Evolutionary conservation across 768 basidiomycete species (phyloP).

Genomic region (Kwoniella sp.): DNA sequence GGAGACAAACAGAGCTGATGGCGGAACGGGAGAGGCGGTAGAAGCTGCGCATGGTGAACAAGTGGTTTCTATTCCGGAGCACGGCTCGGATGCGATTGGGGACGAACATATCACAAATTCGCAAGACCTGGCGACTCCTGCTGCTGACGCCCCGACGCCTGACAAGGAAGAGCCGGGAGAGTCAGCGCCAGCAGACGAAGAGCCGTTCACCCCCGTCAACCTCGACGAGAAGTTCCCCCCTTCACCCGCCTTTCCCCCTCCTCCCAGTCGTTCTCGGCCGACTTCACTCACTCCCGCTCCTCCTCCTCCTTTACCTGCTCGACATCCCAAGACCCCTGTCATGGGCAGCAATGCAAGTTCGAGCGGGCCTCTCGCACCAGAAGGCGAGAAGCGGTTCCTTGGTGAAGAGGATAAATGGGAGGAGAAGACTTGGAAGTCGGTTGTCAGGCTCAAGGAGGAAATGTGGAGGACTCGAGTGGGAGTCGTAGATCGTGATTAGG

Average conservation of each 20-base stretch:
- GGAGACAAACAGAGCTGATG: no score
- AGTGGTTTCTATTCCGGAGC: no score
- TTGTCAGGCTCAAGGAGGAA: conserved; percentile 46
- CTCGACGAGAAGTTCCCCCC: conserved; percentile 15
- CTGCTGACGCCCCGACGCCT: no score
- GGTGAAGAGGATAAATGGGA: conserved; percentile 39
- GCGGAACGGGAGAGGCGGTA: no score
- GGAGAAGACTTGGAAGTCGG: conserved; percentile 42
- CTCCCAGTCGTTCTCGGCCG: conserved; percentile 2
- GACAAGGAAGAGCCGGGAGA: not conserved
- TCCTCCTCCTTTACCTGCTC: conserved; percentile 15
- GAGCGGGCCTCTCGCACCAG: not conserved
- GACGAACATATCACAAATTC: no score
- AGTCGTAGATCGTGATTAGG: conserved; percentile 37
- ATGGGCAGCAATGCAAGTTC: not conserved
- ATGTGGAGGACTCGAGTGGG: conserved; percentile 47
- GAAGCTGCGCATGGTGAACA: no score
- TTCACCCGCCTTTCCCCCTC: conserved; percentile 17
- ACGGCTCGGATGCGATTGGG: no score
- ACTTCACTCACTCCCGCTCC: not conserved
- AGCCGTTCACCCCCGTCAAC: conserved; percentile 9
- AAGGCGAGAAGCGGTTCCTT: conserved; percentile 27
- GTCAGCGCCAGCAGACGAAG: conserved; percentile 1
- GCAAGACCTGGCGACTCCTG: no score
- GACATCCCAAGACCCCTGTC: conserved; percentile 11